Evolutionary conservation across 805 yeast genomes (phyloP).

Genomic region (Candida maesae): DNA sequence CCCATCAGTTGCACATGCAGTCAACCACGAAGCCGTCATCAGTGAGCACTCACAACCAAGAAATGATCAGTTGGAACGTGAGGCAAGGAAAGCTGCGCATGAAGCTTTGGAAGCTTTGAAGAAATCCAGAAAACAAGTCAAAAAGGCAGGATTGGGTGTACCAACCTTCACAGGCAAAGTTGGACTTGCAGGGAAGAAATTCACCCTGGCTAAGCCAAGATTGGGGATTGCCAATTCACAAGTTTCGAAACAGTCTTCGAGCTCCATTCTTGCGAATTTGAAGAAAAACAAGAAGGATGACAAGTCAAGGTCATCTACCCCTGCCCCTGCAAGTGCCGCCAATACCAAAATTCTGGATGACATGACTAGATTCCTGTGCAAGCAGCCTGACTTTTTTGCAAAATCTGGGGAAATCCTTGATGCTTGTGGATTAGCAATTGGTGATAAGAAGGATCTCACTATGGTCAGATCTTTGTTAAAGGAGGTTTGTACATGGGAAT

Average conservation of each 20-base stretch:
- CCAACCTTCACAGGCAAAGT: conserved; percentile 97
- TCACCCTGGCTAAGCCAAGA: conserved; percentile 14
- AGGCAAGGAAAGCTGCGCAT: conserved; percentile 55
- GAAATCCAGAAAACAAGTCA: conserved; percentile 45
- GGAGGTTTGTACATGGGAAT: conserved; percentile 66
- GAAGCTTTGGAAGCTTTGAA: conserved; percentile 53
- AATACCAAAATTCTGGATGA: conserved; percentile 29
- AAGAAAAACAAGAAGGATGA: conserved; percentile 29
- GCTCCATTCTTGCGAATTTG: conserved; percentile 46
- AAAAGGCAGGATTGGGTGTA: conserved; percentile 54
- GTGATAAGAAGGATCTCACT: conserved; percentile 51
- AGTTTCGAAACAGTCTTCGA: conserved; percentile 34
- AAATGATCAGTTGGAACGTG: conserved; percentile 44
- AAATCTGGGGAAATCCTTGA: conserved; percentile 46
- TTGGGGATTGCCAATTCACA: conserved; percentile 16
- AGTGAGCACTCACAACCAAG: conserved; percentile 38
- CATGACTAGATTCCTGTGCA: conserved; percentile 38
- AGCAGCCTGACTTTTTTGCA: conserved; percentile 37
- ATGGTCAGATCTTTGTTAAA: conserved; percentile 65
- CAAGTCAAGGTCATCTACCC: too few relatives aligned
- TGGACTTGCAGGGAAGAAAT: conserved; percentile 73
- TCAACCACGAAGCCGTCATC: conserved; percentile 76
- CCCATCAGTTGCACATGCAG: conserved; percentile 67
- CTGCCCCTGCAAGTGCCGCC: conserved; percentile 4
- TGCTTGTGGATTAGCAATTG: conserved; percentile 35